Base-by-base conservation (phyloP, 257 asterid genomes). In the Lantana camara region DNA sequence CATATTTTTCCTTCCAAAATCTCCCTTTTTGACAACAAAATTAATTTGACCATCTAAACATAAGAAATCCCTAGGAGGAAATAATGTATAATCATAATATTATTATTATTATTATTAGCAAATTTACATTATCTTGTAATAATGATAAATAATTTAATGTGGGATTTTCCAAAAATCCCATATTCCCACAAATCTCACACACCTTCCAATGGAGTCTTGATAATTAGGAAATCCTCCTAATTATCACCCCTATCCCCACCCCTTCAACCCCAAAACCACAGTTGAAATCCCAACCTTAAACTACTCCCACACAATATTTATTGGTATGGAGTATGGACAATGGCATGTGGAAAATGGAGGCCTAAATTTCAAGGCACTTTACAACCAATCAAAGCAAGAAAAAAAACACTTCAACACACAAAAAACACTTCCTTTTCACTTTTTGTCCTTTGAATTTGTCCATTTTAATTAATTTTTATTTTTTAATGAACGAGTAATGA, bases 171-270 rank as follows among this genome's bases (percentile, higher is more conserved):
- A 48, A 19, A 60, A 54, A 68, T 34, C 47, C 41, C 68, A 68
- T 69, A 77, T 75, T 60, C 73, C 76, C 64, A 77, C 68, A 75
- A 78, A 75, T 77, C 64, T 72, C 59, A 50, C 83, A 57, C 69
- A 65, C 70, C 68, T 6, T 68, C 77, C 75, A 75, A 77, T 65
- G 81, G 64, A 59, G 35, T 53, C 32, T 2, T 35, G 45, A 74
- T 61, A 65, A 27, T 64, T 72, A 53, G 57, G 58, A 66, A 66
- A 19, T 32, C 66, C 59, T 63, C 52, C 52, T 49, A 66, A 63
- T 57, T 22, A 58, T 49, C 32, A 53, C 17, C 63, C 72, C 32
- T 5, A 30, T 69, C 44, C 50, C 30, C 38, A 48, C 75, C 49
- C 71, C 72, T 57, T 58, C 52, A 40, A 71, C 42, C 69, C 53